phyloP scores from a whole-genome alignment of 2,329 filamentous ascomycete species.

The Sphaerulina musiva region DNA sequence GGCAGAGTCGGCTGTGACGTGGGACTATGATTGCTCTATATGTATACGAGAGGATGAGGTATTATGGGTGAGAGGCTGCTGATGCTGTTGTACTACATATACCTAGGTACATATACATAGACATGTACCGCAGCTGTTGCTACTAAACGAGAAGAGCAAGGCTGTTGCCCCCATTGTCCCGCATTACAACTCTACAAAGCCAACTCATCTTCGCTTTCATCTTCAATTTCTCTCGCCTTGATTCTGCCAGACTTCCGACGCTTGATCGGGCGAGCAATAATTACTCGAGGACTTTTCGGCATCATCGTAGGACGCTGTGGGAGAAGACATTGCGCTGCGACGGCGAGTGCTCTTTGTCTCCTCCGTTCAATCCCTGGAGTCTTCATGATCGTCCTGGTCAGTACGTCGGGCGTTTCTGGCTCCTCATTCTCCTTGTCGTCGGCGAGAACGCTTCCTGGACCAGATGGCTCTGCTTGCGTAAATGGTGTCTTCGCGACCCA shows the following conservation, averaged over 20 bases:
- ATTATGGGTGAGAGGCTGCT: too few species aligned
- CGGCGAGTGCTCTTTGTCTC: not conserved
- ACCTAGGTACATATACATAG: too few species aligned
- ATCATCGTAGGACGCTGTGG: not conserved
- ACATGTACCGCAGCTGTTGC: too few species aligned
- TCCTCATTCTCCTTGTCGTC: not conserved
- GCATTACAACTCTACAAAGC: not conserved
- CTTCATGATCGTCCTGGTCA: not conserved
- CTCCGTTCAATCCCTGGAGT: not conserved
- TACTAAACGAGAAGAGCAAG: too few species aligned
- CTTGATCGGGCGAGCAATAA: not conserved
- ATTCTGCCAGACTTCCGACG: not conserved
- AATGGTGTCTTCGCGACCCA: slow-evolving; percentile 41
- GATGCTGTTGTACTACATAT: too few species aligned
- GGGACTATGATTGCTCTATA: too few species aligned
- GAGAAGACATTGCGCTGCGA: not conserved
- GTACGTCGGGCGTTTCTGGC: not conserved
- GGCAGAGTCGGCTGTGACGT: too few species aligned
- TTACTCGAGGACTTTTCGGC: not conserved
- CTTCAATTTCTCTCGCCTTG: not conserved
- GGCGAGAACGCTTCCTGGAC: not conserved
- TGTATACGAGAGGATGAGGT: too few species aligned
- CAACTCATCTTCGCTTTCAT: slow-evolving; percentile 7
- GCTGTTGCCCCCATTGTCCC: too few species aligned
- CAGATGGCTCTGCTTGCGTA: not conserved